These are phyloP conservation scores for Lactarius pseudohatsudake DNA, from an alignment of 768 basidiomycete genomes.

Conservation along the genomic window DNA sequence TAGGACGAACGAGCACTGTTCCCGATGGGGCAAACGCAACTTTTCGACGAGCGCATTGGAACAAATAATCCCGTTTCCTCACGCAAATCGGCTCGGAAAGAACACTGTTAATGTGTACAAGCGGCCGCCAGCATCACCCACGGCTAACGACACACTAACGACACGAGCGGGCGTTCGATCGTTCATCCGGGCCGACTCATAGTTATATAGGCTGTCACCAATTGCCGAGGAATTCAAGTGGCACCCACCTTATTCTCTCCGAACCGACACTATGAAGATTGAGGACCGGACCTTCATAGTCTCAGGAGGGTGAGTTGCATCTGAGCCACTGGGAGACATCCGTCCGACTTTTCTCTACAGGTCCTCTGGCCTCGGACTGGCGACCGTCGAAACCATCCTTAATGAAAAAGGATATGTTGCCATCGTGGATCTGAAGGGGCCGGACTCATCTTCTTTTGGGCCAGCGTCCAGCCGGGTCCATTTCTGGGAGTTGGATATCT, in stretches of 20 bases:
- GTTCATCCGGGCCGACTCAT: background rate
- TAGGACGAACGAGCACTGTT: background rate
- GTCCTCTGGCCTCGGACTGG: slow-evolving; percentile 57
- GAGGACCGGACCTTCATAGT: slow-evolving; percentile 54
- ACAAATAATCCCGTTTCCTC: no score
- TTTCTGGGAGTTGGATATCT: slow-evolving; percentile 34
- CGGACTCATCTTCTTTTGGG: slow-evolving; percentile 20
- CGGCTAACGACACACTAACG: background rate
- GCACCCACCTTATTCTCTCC: background rate
- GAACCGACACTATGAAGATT: slow-evolving; percentile 43
- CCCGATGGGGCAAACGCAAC: background rate
- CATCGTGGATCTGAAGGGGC: slow-evolving; percentile 50
- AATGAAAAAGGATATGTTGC: slow-evolving; percentile 36
- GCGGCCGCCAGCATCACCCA: no score
- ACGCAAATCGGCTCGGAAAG: no score
- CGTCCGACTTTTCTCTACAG: slow-evolving; percentile 33
- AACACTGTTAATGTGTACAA: no score
- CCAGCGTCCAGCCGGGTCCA: background rate
- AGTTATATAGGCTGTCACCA: background rate
- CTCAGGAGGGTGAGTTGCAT: slow-evolving; percentile 50
- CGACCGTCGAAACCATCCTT: slow-evolving; percentile 49
- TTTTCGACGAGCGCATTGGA: no score
- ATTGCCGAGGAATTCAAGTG: background rate
- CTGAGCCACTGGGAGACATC: background rate
- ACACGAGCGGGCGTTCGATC: no score